Base-by-base conservation (phyloP, 2,329 filamentous ascomycete species). In the Botrytis cinerea region DNA sequence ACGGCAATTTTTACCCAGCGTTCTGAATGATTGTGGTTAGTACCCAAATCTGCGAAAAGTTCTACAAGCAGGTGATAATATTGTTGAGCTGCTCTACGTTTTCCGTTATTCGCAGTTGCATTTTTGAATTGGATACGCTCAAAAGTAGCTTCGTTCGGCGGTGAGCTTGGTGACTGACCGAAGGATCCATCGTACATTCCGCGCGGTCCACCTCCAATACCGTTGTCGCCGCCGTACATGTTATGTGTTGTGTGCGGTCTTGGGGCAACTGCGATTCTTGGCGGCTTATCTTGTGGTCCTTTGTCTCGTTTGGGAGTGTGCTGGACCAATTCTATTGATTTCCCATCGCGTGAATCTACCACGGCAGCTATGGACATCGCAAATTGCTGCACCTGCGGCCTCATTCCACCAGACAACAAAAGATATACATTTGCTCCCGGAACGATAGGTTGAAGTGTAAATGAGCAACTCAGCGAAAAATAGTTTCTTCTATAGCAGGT, bases 41-140 rank as follows among this genome's bases (percentile, higher is more conserved):
- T 57, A 10, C 85, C 82, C 6, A 90, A 81, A 77, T 91, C 87
- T 20, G 86, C 90, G 77, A 87, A 89, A 2, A 92, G 85, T 78
- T 93, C 90, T 7, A 92, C 89, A 54, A 92, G 87, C 25, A 93
- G 84, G 77, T 92, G 90, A 79, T 92, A 93, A 79, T 91, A 93
- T 76, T 93, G 91, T 77, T 93, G 91, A 62, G 91, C 90, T 3
- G 91, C 91, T 66, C 91, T 85, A 76, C 91, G 85, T 80, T 93
- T 93, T 68, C 91, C 91, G 76, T 93, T 93, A 81, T 93, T 93
- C 40, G 90, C 90, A 0, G 91, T 93, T 1, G 91, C 91, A 73
- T 89, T 90, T 77, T 93, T 92, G 84, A 93, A 93, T 77, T 93
- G 91, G 54, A 93, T 92, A 4, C 91, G 88, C 79, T 93, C 91